Base-by-base conservation (phyloP, 495 filamentous ascomycete species). In the Terfezia claveryi region DNA sequence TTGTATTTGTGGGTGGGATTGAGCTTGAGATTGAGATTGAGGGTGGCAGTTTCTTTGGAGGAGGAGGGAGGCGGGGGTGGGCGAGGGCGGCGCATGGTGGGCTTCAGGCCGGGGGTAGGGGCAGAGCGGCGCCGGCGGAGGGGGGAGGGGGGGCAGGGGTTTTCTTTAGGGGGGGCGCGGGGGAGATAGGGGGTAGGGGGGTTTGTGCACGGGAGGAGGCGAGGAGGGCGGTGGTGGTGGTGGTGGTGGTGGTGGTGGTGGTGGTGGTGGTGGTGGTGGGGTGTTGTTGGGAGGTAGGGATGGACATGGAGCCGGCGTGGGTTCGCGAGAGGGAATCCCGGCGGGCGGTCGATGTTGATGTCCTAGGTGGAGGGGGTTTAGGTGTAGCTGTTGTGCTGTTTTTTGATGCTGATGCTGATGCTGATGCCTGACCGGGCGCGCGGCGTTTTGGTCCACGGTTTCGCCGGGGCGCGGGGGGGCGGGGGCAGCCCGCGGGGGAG, bases 81-180 rank as follows among this genome's bases (percentile, higher is more conserved):
- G 11, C 70, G 66, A 3, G 76, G 73, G 49, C 76, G 71, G 49
- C 88, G 84, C 57, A 94, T 74, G 1, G 89, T 94, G 36, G 81
- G 76, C 7, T 80, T 75, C 72, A 72, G 32, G 50, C 55, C 32
- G 64, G 69, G 63, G 71, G 68, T 57, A 63, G 52, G 65, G 56
- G 51, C 68, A 53, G 61, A 63, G 27, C 69, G 69, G 8, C 64
- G 61, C 37, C 57, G 56, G n/a, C 54, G 60, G 10, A 51, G 62
- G 54, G 62, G 27, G 27, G 27, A 4, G 27, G 27, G 4, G 27
- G 2, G 4, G 1, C 27, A 7, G 27, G 27, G 4, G 27, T 32
- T 32, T 32, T 32, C 27, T 32, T 32, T 1, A 0, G 27, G 0
- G 27, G 4, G 27, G 27, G 27, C 0, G 27, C 46, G 57, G 55